Base-by-base conservation (phyloP, 495 filamentous ascomycete genomes). In the Schizothecium vesticola region DNA sequence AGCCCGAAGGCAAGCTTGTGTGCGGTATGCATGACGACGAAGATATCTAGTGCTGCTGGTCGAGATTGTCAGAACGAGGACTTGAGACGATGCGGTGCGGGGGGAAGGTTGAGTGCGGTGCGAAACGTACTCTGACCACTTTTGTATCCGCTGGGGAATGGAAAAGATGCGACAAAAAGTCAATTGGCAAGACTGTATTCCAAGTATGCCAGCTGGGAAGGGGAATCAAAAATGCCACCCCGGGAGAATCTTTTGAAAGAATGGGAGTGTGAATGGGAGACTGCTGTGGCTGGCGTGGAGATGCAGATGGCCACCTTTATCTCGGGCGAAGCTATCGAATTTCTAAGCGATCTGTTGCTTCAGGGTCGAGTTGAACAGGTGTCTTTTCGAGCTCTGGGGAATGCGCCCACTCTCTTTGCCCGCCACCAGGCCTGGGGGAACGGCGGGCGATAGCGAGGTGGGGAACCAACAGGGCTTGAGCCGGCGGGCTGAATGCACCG, bases 1-100 rank as follows among this genome's bases (percentile, higher is more conserved):
- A 92, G 80, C 77, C 85, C 85, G 70, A 77, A 71, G 60, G 76
- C 77, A 59, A 76, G 63, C 70, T 74, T 78, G 56, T 72, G 69
- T 60, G 70, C 70, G 58, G 66, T 69, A 58, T 77, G 76, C 77
- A 79, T 79, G 25, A 29, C 23, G 63, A 72, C 23, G 63, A 72
- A 66, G 62, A 24, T 72, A 13, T 24, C 21, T 67, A 59, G 59
- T 36, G 26, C 11, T 66, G 61, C 67, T 70, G 31, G 12, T 7
- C 29, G 23, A 3, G 31, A 31, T 36, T 22, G 60, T 63, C 60
- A 36, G 28, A 51, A 8, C 3, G 16, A n/a, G 43, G 16, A 51
- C 43, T 8, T 8, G 16, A 8, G 43, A 51, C 1, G 16, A n/a
- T 51, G 43, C 23, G 24, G 4, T 29, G 28, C 6, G 0, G 56